Evolutionary conservation across 176 grass and related monocot species (phyloP).

Genomic region (Paspalum notatum): DNA sequence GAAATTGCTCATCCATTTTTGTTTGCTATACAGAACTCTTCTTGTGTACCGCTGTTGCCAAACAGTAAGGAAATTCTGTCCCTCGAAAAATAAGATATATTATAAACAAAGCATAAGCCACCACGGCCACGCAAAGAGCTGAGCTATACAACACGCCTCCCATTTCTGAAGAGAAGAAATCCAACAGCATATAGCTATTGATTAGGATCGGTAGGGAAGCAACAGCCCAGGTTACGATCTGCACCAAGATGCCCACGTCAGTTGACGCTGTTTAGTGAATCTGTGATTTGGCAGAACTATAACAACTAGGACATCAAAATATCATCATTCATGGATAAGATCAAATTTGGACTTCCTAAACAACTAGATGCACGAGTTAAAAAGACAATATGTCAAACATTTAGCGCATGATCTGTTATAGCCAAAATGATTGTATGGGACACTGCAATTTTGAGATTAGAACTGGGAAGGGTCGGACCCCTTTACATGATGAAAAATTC

Average conservation of each 20-base stretch:
- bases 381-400: neutral
- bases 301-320: neutral
- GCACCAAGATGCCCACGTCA: slow-evolving; percentile 1
- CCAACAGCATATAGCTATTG: slow-evolving; percentile 80
- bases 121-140: slow-evolving; percentile 42
- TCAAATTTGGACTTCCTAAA: neutral
- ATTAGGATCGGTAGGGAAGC: slow-evolving; percentile 68
- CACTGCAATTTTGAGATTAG: no score
- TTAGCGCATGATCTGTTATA: neutral
- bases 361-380: neutral
- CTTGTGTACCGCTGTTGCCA: no score
- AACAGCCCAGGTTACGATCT: slow-evolving; percentile 77
- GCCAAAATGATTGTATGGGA: neutral
- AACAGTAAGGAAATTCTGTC: neutral
- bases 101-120: slow-evolving; percentile 42
- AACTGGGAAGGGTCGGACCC: neutral
- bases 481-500: neutral
- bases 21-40: neutral
- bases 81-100: slow-evolving; percentile 50
- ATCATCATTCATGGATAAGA: neutral
- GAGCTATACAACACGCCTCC: slow-evolving; percentile 49
- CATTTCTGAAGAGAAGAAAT: slow-evolving; percentile 73
- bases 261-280: neutral
- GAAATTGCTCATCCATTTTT: neutral
- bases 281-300: neutral